Base-by-base conservation (phyloP, 257 asterid genomes). In the Ilex aquifolium region DNA sequence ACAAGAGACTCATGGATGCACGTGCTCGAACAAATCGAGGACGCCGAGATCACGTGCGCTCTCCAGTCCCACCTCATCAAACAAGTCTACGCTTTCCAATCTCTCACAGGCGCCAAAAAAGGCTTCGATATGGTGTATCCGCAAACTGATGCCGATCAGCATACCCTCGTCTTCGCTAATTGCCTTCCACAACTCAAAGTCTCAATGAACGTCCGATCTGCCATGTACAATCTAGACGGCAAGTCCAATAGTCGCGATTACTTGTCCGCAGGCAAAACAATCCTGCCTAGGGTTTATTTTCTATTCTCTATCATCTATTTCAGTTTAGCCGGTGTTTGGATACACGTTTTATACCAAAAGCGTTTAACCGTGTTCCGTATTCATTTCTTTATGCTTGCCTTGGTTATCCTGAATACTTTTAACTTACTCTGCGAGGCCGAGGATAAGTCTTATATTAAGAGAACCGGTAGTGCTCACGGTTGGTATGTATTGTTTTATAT, bases 141-240 rank as follows among this genome's bases (percentile, higher is more conserved):
- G 0, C 30, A 15, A 6, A 3, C 57, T 29, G 57, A 53, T 29
- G 30, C 57, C 57, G 30, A 53, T 53, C 57, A 53, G 10, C 3
- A 53, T 29, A 15, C 31, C 30, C 57, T 53, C 30, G 57, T 53
- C 57, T 53, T 53, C 57, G 57, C 57, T 10, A 53, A 53, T 10
- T 53, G 57, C 11, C 10, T 53, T 10, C 30, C 57, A 4, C 8
- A 36, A 4, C 8, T 53, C 30, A 53, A 17, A 6, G 31, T 53
- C 31, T 53, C 57, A 4, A 53, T 53, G 57, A 14, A 15, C 30
- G 57, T 53, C 31, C 57, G 57, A n/a, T 53, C 57, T 4, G 57
- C 57, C 11, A n/a, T 46, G 52, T 46, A 46, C 52, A 46, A 46
- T 12, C 52, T 46, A 2, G 52, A 46, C 13, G 52, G 52, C n/a